Evolutionary conservation across 495 filamentous ascomycete genomes (phyloP).

Genomic region (Usnea hakonensis): DNA sequence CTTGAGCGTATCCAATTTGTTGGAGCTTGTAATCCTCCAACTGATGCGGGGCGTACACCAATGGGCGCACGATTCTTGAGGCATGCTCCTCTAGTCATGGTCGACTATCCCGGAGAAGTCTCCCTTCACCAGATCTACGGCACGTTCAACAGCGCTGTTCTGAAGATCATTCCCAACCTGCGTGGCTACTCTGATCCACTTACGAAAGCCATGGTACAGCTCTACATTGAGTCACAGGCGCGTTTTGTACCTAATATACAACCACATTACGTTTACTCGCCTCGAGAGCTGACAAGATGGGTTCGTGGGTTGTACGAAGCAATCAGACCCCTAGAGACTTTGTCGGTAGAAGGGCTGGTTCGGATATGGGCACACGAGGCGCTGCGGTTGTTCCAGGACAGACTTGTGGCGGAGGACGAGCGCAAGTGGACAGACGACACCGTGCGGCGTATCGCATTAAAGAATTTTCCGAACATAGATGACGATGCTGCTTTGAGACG

Average conservation of each 20-base stretch:
- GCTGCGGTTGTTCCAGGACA: constrained; percentile 90
- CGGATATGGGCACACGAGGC: constrained; percentile 98
- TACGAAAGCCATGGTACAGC: constrained; percentile 95
- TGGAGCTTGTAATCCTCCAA: constrained; percentile 98
- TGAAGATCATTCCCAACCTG: constrained; percentile 94
- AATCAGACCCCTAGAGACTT: constrained; percentile 78
- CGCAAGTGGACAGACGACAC: constrained; percentile 88
- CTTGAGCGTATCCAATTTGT: constrained; percentile 98
- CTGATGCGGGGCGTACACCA: constrained; percentile 90
- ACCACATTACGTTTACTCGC: constrained; percentile 98
- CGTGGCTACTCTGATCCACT: constrained; percentile 89
- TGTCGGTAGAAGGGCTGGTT: constrained; percentile 85
- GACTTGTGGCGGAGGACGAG: constrained; percentile 88
- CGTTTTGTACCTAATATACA: constrained; percentile 93
- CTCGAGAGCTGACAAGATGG: constrained; percentile 95
- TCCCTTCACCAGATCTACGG: constrained; percentile 96
- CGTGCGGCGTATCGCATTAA: constrained; percentile 73
- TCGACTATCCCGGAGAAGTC: constrained; percentile 93
- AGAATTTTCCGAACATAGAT: constrained; percentile 89
- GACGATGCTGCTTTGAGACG: constrained; percentile 80
- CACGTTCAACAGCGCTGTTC: constrained; percentile 91
- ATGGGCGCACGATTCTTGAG: constrained; percentile 89
- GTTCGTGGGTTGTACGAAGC: constrained; percentile 95
- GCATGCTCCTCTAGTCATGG: constrained; percentile 95
- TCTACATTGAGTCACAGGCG: constrained; percentile 89